phyloP scores from a whole-genome alignment of 2,329 filamentous ascomycete genomes.

The Botryosphaeria agaves region DNA sequence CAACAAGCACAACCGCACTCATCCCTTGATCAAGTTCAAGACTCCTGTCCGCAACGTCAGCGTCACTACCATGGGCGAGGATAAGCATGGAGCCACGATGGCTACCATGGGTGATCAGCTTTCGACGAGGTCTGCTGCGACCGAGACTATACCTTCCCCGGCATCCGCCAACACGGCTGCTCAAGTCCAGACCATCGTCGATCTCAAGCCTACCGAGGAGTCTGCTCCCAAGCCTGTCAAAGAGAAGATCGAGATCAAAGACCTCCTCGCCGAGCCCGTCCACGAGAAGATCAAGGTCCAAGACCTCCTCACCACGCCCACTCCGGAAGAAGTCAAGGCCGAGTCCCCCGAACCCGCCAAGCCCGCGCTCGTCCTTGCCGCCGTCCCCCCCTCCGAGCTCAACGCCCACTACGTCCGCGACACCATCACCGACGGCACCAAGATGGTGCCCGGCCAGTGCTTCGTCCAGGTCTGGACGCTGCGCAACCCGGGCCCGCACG shows the following conservation, averaged over 20 bases:
- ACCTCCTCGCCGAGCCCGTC: conserved; percentile 17
- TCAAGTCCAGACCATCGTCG: conserved; percentile 55
- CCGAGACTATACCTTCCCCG: conserved; percentile 29
- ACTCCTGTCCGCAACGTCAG: conserved; percentile 77
- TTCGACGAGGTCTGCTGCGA: conserved; percentile 27
- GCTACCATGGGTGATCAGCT: conserved; percentile 54
- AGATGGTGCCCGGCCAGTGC: conserved; percentile 48
- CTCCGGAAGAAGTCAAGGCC: conserved; percentile 7
- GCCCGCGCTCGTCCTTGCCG: no score
- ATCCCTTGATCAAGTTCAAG: conserved; percentile 94
- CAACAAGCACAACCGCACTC: conserved; percentile 84
- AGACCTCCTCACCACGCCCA: conserved; percentile 6
- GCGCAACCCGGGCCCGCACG: conserved; percentile 58
- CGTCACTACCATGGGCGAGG: conserved; percentile 70
- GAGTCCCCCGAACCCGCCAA: conserved; percentile 7
- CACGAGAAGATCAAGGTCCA: conserved; percentile 16
- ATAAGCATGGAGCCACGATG: conserved; percentile 46
- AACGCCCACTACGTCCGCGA: conserved; percentile 63
- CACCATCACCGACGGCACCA: conserved; percentile 59
- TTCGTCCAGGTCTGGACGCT: conserved; percentile 90
- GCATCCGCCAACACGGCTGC: conserved; percentile 34
- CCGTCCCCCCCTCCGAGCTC: conserved; percentile 20
- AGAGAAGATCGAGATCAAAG: conserved; percentile 23
- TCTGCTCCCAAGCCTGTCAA: conserved; percentile 16
- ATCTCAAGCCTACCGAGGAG: conserved; percentile 45